These are phyloP conservation scores for Testicularia cyperi DNA, from an alignment of 1,284 basidiomycete species.

Conservation along the genomic window DNA sequence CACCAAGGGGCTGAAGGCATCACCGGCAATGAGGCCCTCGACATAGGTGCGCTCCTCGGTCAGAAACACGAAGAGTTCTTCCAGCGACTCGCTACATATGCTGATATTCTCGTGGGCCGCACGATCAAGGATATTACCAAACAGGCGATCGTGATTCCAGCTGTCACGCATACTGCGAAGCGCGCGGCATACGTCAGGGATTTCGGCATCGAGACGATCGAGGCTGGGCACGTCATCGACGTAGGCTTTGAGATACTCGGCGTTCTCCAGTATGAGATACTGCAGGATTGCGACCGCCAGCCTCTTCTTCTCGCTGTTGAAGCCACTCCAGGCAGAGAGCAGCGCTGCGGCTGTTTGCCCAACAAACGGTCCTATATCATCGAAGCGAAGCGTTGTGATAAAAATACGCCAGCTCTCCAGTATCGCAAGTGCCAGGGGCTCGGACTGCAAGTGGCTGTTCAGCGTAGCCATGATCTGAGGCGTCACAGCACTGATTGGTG, in stretches of 20 bases:
- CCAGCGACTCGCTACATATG: constrained; percentile 74
- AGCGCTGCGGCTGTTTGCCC: constrained; percentile 86
- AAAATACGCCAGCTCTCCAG: constrained; percentile 81
- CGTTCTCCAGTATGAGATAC: constrained; percentile 72
- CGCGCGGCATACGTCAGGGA: constrained; percentile 53
- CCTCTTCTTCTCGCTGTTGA: constrained; percentile 66
- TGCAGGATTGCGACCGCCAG: constrained; percentile 70
- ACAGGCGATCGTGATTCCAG: constrained; percentile 63
- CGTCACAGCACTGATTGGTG: constrained; percentile 43
- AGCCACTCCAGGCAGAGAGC: constrained; percentile 73
- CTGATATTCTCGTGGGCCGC: constrained; percentile 78
- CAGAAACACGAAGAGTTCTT: constrained; percentile 69
- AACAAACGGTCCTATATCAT: constrained; percentile 79
- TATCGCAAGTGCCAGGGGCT: constrained; percentile 75
- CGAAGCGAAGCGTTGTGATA: constrained; percentile 70
- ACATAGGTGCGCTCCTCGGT: constrained; percentile 36
- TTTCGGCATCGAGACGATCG: constrained; percentile 46
- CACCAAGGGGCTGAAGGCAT: constrained; percentile 76
- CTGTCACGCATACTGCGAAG: constrained; percentile 54
- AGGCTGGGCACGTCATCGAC: constrained; percentile 69
- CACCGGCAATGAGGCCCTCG: constrained; percentile 58
- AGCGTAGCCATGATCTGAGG: constrained; percentile 84
- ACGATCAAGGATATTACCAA: constrained; percentile 75
- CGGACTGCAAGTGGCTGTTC: constrained; percentile 77
- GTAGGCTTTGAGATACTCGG: constrained; percentile 63